Base-by-base conservation (phyloP, 2,329 filamentous ascomycete species). In the Chrysosporium queenslandicum region DNA sequence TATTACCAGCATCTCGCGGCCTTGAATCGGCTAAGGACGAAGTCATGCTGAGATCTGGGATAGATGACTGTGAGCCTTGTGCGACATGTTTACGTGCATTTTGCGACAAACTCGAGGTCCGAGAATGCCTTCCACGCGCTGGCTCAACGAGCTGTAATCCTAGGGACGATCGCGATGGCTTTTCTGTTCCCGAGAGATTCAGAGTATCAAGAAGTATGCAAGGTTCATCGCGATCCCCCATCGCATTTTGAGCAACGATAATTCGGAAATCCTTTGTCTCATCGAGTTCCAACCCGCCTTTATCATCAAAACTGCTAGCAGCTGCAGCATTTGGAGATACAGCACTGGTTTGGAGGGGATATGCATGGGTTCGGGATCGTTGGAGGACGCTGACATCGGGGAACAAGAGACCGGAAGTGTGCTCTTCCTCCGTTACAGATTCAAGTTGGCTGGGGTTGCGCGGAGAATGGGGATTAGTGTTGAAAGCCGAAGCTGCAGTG, bases 371-470 rank as follows among this genome's bases (percentile, higher is more conserved):
- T 58, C 67, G 65, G 40, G 69, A 71, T 32, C 64, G 67, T 52
- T 68, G 67, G 51, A 70, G 69, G 12, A 69, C 62, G 53, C 64
- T 71, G 37, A 67, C 65, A 60, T 73, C 71, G 30, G 72, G 73
- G 56, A 73, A 75, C 50, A 75, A 62, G 42, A 75, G 65, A 36
- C 70, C 69, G 42, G 71, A 71, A 4, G 72, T 75, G 57, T 75
- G 72, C 56, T 73, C 71, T 58, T 75, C 72, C 55, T 75, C 72
- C 1, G 71, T 74, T 21, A 73, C 69, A 21, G 72, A 75, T 58
- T 75, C 72, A 18, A 73, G 66, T 27, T 68, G 66, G 21, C 64
- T 61, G 14, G 64, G 56, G 54, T 64, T 68, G 52, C 69, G 66
- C 40, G 64, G 60, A 37, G 64, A 63, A 54, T 71, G 70, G 5